Evolutionary conservation across 1,284 basidiomycete species (phyloP).

Genomic region (Irpex lacteus): DNA sequence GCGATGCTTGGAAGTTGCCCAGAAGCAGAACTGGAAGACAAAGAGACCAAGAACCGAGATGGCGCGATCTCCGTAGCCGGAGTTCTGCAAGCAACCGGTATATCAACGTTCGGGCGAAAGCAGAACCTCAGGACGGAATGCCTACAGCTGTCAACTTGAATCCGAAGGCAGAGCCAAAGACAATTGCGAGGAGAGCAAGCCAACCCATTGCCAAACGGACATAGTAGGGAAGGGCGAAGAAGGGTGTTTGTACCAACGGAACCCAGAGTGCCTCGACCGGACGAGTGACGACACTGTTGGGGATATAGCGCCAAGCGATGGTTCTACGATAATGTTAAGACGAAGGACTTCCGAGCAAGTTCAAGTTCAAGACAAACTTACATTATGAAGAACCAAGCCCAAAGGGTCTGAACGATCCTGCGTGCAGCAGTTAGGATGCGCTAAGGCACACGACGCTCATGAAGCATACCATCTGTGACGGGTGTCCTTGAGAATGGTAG

Average conservation of each 20-base stretch:
- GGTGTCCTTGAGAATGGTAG: constrained; percentile 64
- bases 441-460: constrained; percentile 2
- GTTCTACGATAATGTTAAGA: constrained; percentile 38
- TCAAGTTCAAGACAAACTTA: constrained; percentile 30
- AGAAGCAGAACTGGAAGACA: constrained; percentile 76
- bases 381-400: constrained; percentile 78
- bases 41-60: constrained; percentile 80
- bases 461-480: constrained; percentile 63
- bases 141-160: constrained; percentile 58
- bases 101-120: constrained; percentile 20
- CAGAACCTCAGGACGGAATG: background rate
- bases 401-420: constrained; percentile 77
- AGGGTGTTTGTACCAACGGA: constrained; percentile 63
- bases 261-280: constrained; percentile 69
- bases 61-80: constrained; percentile 71
- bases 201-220: constrained; percentile 66
- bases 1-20: constrained; percentile 57
- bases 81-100: constrained; percentile 36
- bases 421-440: constrained; percentile 9
- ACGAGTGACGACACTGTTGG: constrained; percentile 59
- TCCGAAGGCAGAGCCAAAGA: constrained; percentile 83
- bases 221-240: constrained; percentile 60
- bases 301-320: constrained; percentile 79
- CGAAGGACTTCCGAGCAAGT: background rate
- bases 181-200: constrained; percentile 68